Percentiles rank a stretch among this genome's conserved stretches.
These are phyloP conservation scores for Diplodia corticola DNA, from an alignment of 2,329 filamentous ascomycete species.

Conservation along the genomic window DNA sequence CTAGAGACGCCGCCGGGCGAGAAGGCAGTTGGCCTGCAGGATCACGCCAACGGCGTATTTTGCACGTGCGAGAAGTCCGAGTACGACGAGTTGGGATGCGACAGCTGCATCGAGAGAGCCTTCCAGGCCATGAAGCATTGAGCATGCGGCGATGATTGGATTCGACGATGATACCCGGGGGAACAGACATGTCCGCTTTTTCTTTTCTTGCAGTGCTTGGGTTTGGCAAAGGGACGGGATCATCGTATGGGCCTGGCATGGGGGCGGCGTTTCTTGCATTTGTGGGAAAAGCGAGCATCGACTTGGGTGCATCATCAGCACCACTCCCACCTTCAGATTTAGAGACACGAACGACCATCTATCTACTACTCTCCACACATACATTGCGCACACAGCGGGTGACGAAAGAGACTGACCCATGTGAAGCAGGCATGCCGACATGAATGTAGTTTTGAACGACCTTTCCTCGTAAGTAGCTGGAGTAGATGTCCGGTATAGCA, in stretches of 20 bases:
- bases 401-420: too few species aligned
- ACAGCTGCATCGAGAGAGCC: conserved; percentile 12
- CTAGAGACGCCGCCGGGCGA: background rate
- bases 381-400: too few species aligned
- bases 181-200: background rate
- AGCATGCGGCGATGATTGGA: background rate
- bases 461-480: too few species aligned
- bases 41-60: conserved; percentile 19
- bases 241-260: background rate
- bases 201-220: background rate
- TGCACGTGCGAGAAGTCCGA: conserved; percentile 22
- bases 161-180: background rate
- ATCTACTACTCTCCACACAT: background rate
- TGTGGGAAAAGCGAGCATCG: background rate
- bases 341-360: background rate
- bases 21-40: background rate
- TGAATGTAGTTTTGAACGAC: too few species aligned
- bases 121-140: conserved; percentile 21
- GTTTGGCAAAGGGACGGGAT: background rate
- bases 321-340: background rate
- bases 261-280: background rate
- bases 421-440: too few species aligned
- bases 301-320: background rate
- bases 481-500: too few species aligned
- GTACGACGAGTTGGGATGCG: conserved; percentile 22